phyloP scores from a whole-genome alignment of 163 green algal genomes.

The Chloromonas sp. region DNA sequence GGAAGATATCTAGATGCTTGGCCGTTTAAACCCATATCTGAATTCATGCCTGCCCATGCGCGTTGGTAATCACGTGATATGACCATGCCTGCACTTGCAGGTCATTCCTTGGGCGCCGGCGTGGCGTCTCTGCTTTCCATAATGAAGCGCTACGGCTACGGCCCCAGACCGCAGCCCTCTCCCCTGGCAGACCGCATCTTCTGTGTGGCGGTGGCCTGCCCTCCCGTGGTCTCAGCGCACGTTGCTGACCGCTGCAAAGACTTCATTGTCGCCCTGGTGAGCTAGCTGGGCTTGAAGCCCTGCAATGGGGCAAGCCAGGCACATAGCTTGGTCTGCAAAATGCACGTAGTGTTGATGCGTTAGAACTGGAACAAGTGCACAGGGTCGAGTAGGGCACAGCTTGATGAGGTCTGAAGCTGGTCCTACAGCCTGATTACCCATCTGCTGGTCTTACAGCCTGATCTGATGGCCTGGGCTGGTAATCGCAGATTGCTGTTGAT shows the following conservation, averaged over 20 bases:
- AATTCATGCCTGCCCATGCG: background rate
- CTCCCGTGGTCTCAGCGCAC: constrained; percentile 1
- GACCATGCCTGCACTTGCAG: constrained; percentile 13
- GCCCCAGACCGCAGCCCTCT: background rate
- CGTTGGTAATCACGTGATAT: background rate
- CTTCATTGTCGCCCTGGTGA: constrained; percentile 8
- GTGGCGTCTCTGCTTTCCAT: constrained; percentile 65
- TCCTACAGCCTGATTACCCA: background rate
- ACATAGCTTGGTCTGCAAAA: background rate
- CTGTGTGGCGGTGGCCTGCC: constrained; percentile 10
- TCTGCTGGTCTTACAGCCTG: background rate
- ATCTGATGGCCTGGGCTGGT: background rate
- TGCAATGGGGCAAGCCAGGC: background rate
- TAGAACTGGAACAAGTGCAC: background rate
- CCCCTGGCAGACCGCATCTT: background rate
- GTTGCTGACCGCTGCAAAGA: background rate
- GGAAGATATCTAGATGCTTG: background rate
- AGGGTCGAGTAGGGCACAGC: too few species aligned
- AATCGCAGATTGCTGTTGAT: too few species aligned
- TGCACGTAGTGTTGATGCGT: background rate
- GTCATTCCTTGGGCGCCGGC: constrained; percentile 58
- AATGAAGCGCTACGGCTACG: constrained; percentile 45
- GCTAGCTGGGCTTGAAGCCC: background rate
- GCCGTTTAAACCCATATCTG: background rate
- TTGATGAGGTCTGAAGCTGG: too few species aligned